phyloP scores from a whole-genome alignment of 441 rosid species.

The Populus tomentosa region DNA sequence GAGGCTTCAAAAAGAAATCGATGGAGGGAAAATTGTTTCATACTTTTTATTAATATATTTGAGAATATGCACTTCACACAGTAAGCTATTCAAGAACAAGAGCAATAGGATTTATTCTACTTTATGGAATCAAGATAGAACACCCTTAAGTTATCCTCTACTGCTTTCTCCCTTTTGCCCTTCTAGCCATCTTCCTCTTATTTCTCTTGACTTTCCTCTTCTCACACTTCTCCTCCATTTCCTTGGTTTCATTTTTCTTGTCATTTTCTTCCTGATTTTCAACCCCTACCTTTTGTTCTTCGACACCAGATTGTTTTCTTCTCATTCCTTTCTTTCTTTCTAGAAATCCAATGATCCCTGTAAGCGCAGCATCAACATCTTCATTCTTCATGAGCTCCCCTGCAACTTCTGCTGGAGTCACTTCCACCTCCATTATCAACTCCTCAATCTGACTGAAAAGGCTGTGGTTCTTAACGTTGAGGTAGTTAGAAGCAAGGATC shows the following conservation, averaged over 20 bases:
- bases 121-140: too few relatives aligned
- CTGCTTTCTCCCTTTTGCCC: background rate
- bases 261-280: background rate
- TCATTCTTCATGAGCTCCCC: conserved; percentile 34
- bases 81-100: too few relatives aligned
- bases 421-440: conserved; percentile 21
- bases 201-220: background rate
- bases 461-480: conserved; percentile 5
- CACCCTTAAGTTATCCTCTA: too few relatives aligned
- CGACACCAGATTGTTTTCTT: background rate
- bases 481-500: conserved; percentile 30
- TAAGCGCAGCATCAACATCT: conserved; percentile 20
- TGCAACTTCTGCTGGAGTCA: conserved; percentile 36
- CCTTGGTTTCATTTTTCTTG: background rate
- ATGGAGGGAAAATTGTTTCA: too few relatives aligned
- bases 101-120: too few relatives aligned
- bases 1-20: too few relatives aligned
- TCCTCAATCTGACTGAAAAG: conserved; percentile 21
- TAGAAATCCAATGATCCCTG: conserved; percentile 25
- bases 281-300: background rate
- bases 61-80: too few relatives aligned
- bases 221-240: background rate
- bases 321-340: conserved; percentile 13
- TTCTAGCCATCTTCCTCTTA: background rate
- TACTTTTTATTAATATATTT: too few relatives aligned